Evolutionary conservation across 2,329 filamentous ascomycete species (phyloP), one percentile per base, ranked within the genome.

Genomic region (Penicillium brevicompactum): DNA sequence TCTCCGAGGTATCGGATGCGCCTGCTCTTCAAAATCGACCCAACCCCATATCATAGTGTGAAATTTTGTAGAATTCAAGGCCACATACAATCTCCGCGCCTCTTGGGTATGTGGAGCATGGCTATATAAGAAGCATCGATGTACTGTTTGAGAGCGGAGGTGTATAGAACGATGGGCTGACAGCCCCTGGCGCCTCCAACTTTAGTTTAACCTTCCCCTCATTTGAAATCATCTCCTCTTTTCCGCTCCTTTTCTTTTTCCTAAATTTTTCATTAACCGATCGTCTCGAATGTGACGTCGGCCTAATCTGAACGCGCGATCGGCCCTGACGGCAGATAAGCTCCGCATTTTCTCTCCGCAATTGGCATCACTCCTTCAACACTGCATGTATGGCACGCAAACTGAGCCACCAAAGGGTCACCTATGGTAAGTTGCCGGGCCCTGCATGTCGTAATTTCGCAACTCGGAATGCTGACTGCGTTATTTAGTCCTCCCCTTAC

Each of bases 321-420:
- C 63, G 60, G 24, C 24, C 24, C 24, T 8, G 24, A 27, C 24
- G 24, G 57, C 64, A 64, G 65, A 68, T 64, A 63, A 66, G 64
- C 63, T 65, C 64, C 66, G 65, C 66, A 67, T 64, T 56, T 56
- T n/a, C 59, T 58, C 65, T 67, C 61, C 65, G 64, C 65, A 66
- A 67, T 67, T 60, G 55, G 51, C 54, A 56, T 50, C 59, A 53
- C 52, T 53, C 59, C 42, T 46, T 59, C 56, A 59, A 51, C 47
- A 42, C 61, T 58, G 59, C 60, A 61, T 74, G 72, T 70, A 87
- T 87, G 85, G 84, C 85, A 70, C 86, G 84, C 73, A 88, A 87
- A 78, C 82, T 82, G 68, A 85, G 83, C 72, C 86, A 88, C 62
- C 72, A 75, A 74, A 84, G 85, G 74, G 86, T 89, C 75, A 87